phyloP scores from a whole-genome alignment of 257 asterid species.

The Handroanthus guayacan region DNA sequence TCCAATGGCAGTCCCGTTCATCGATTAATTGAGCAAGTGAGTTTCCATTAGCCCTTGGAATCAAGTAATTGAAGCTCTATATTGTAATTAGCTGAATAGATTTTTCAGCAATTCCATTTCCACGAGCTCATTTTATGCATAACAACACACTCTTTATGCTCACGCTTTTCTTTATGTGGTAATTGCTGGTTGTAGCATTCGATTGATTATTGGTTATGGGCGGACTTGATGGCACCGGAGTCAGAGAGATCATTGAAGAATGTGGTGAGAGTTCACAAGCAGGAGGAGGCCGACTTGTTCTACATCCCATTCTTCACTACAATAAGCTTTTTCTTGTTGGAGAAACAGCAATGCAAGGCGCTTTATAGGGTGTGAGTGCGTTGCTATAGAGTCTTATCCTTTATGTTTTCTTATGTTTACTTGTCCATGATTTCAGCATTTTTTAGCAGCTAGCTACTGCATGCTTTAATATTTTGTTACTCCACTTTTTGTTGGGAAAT shows the following conservation, averaged over 20 bases:
- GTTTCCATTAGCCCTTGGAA: conserved; percentile 25
- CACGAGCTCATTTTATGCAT: conserved; percentile 31
- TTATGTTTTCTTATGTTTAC: conserved; percentile 11
- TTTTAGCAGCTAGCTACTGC: conserved; percentile 26
- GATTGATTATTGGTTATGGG: conserved; percentile 97
- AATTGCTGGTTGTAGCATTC: conserved; percentile 70
- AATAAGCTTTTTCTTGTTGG: conserved; percentile 91
- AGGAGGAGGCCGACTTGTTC: conserved; percentile 96
- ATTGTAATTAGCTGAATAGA: background rate
- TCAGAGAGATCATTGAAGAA: conserved; percentile 77
- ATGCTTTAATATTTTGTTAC: background rate
- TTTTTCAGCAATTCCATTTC: conserved; percentile 12
- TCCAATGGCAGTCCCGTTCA: conserved; percentile 99
- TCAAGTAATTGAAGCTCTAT: conserved; percentile 2
- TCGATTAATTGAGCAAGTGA: conserved; percentile 89
- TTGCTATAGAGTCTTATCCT: conserved; percentile 43
- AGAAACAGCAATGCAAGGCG: conserved; percentile 92
- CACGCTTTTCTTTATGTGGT: background rate
- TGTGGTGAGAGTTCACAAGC: conserved; percentile 78
- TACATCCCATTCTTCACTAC: conserved; percentile 95
- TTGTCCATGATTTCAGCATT: conserved; percentile 6
- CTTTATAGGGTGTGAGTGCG: conserved; percentile 99
- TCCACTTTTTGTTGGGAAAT: background rate
- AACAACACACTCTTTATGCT: background rate
- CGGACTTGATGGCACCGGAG: conserved; percentile 87